Evolutionary conservation across 768 basidiomycete species (phyloP), one percentile per base, ranked within the genome.

Genomic region (Butyriboletus loyo): DNA sequence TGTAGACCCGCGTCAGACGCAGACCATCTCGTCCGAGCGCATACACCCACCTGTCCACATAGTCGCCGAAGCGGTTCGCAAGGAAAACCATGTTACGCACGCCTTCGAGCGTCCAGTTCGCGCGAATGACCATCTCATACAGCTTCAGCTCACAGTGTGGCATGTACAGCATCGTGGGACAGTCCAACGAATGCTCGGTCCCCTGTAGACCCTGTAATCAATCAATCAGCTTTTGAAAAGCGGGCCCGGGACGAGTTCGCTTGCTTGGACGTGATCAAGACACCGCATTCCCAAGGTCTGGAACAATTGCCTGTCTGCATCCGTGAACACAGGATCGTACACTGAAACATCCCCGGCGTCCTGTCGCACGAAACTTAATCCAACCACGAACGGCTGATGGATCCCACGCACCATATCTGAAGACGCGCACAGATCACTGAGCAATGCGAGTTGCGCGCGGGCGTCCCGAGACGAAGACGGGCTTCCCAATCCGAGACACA

Each of bases 401-500:
- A 44, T 41, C 21, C 21, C 53, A 84, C 87, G 67, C 69, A 90
- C 88, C 52, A 89, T 78, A 41, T 75, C 61, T n/a, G 85, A 71
- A 55, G 63, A 61, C 47, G 78, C 66, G 64, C 81, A 85, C 34
- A 81, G 66, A 49, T 75, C 73, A 39, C 80, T 73, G 59, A 91
- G 76, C 61, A 87, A 81, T 19, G 77, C 85, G 27, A 91, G 84
- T 58, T 90, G 88, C 32, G 78, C 79, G 53, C 84, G 79, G 34
- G 88, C 77, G 50, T 80, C 80, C 44, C 72, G 72, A 43, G 86
- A 89, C 37, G 73, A 63, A 17, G 76, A 72, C n/a, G 88, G 87
- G 65, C 85, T 86, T 45, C 88, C 88, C 27, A 91, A 73, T 11
- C 88, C 88, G 14, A 91, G 78, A 66, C 88, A 90, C 37, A 91